Percentiles rank a stretch among this genome's conserved stretches.
These are phyloP conservation scores for Lipomyces yamanashiensis DNA, from an alignment of 805 yeast species.

Conservation along the genomic window DNA sequence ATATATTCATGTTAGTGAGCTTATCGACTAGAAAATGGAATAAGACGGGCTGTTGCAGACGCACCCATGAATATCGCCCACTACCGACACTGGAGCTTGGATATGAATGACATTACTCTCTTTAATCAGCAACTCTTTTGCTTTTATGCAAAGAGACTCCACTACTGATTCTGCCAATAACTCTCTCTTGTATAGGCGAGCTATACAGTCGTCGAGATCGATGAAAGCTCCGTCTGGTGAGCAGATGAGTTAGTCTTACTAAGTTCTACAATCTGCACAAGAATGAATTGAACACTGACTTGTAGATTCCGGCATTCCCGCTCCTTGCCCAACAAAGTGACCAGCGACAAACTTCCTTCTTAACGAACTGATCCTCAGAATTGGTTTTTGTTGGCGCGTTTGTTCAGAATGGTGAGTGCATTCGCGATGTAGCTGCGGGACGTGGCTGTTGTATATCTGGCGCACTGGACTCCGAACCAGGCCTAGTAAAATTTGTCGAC, in stretches of 20 bases:
- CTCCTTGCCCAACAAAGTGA: too few relatives aligned
- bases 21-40: too few relatives aligned
- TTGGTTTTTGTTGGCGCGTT: too few relatives aligned
- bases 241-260: background rate
- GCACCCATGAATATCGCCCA: slow-evolving; percentile 90
- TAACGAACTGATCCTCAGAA: background rate
- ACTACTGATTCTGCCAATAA: slow-evolving; percentile 72
- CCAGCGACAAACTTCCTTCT: background rate
- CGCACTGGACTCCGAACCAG: too few relatives aligned
- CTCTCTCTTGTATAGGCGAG: slow-evolving; percentile 64
- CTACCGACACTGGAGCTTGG: slow-evolving; percentile 87
- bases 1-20: background rate
- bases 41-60: background rate
- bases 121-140: slow-evolving; percentile 76
- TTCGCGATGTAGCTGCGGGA: too few relatives aligned
- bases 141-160: slow-evolving; percentile 73
- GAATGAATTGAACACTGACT: background rate
- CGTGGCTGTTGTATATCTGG: too few relatives aligned
- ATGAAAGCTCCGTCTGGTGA: slow-evolving; percentile 22
- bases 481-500: too few relatives aligned
- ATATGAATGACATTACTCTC: slow-evolving; percentile 89
- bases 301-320: slow-evolving; percentile 8
- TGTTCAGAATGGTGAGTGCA: too few relatives aligned
- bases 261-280: background rate
- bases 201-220: slow-evolving; percentile 74